A percentile compares a stretch with the other conserved stretches of the same genome.
Evolutionary conservation across 1,139 yeast species (phyloP).

Genomic region (Yamadazyma siamensis): DNA sequence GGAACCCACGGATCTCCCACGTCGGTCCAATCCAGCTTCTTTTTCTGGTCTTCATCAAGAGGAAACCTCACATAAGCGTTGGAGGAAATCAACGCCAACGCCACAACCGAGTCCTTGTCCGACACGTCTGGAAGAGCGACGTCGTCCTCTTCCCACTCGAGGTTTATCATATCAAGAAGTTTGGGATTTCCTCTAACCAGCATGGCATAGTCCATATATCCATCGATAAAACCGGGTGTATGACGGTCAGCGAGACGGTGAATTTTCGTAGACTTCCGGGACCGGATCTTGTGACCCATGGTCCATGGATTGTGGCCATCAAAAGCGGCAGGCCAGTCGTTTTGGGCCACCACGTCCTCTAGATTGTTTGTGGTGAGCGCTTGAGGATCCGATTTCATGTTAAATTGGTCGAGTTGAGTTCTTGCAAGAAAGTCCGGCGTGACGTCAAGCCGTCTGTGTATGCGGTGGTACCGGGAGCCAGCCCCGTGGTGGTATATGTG

Average conservation of each 20-base stretch:
- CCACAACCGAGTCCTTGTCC: constrained; percentile 68
- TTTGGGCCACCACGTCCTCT: constrained; percentile 22
- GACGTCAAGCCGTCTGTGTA: constrained; percentile 47
- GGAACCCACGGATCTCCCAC: constrained; percentile 61
- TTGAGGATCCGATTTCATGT: constrained; percentile 3
- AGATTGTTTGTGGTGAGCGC: constrained; percentile 14
- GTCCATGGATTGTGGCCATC: constrained; percentile 43
- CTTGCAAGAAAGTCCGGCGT: constrained; percentile 21
- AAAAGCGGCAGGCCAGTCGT: constrained; percentile 41
- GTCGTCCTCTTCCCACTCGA: constrained; percentile 55
- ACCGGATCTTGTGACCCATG: constrained; percentile 26
- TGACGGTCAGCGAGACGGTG: constrained; percentile 52
- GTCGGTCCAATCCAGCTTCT: constrained; percentile 75
- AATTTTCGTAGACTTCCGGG: constrained; percentile 14
- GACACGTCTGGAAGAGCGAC: constrained; percentile 67
- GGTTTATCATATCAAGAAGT: constrained; percentile 34
- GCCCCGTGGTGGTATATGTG: constrained; percentile 56
- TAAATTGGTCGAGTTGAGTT: constrained; percentile 8
- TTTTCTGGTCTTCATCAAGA: constrained; percentile 52
- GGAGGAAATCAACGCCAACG: constrained; percentile 82
- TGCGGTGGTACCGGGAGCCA: constrained; percentile 27
- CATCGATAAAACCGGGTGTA: constrained; percentile 62
- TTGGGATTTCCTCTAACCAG: constrained; percentile 41
- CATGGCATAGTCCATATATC: constrained; percentile 59
- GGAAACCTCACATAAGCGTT: constrained; percentile 88